These are phyloP conservation scores for Escallonia rubra DNA, from an alignment of 129 eudicot genomes.

Conservation along the genomic window DNA sequence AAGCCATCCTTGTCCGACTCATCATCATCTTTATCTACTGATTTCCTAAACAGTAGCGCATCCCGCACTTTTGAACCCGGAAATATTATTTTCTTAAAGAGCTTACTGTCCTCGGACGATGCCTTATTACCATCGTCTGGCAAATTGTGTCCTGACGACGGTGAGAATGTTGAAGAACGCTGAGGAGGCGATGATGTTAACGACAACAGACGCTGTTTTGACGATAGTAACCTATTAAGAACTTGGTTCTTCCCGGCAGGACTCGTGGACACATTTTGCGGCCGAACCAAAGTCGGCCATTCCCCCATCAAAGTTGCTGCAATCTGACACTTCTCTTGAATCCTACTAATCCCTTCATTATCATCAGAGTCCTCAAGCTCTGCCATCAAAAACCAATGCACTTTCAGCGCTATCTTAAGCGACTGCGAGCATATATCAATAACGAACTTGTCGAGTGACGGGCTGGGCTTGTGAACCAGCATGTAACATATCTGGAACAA, in stretches of 20 bases:
- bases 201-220: constrained; percentile 73
- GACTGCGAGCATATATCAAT: constrained; percentile 87
- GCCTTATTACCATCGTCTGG: constrained; percentile 68
- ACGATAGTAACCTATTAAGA: constrained; percentile 67
- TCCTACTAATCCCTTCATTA: constrained; percentile 91
- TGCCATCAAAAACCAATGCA: constrained; percentile 95
- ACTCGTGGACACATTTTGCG: constrained; percentile 41
- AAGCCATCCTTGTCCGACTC: constrained; percentile 74
- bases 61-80: constrained; percentile 88
- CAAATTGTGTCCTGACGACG: constrained; percentile 43
- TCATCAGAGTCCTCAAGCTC: constrained; percentile 97
- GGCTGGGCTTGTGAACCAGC: constrained; percentile 95
- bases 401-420: constrained; percentile 82
- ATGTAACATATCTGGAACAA: constrained; percentile 96
- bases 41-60: constrained; percentile 78
- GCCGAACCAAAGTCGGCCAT: constrained; percentile 80
- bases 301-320: constrained; percentile 97
- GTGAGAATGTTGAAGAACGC: constrained; percentile 52
- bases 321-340: constrained; percentile 96
- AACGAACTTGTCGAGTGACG: constrained; percentile 86
- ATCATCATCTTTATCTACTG: constrained; percentile 61
- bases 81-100: constrained; percentile 72
- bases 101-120: constrained; percentile 65
- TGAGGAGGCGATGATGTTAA: constrained; percentile 82
- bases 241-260: constrained; percentile 72